These are phyloP conservation scores for Diaporthe vexans DNA, from an alignment of 2,329 filamentous ascomycete genomes.

Conservation along the genomic window DNA sequence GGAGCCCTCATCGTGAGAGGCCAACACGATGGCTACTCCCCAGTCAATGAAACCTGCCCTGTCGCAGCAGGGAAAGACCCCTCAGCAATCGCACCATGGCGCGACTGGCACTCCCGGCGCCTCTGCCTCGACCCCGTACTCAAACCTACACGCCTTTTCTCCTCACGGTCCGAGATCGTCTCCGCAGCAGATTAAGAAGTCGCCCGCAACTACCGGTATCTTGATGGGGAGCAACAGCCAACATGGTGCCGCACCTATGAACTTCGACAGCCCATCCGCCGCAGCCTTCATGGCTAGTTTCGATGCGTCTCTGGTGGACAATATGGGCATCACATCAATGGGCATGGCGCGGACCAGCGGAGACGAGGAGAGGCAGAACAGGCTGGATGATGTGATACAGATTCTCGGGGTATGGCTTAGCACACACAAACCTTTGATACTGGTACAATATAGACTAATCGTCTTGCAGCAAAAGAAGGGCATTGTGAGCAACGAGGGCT, in stretches of 20 bases:
- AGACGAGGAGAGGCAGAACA: conserved; percentile 69
- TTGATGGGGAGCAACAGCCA: conserved; percentile 55
- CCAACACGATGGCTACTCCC: conserved; percentile 61
- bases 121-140: conserved; percentile 79
- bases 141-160: conserved; percentile 66
- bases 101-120: conserved; percentile 73
- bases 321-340: conserved; percentile 62
- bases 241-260: conserved; percentile 51
- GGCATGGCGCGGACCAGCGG: conserved; percentile 56
- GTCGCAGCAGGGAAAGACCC: conserved; percentile 66
- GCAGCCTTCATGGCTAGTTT: conserved; percentile 70
- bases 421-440: conserved; percentile 49
- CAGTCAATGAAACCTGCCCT: conserved; percentile 64
- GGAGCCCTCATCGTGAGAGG: neutral
- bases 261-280: conserved; percentile 75
- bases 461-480: conserved; percentile 62
- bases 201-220: conserved; percentile 67
- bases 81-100: conserved; percentile 60
- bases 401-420: conserved; percentile 61
- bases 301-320: conserved; percentile 65
- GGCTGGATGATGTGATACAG: conserved; percentile 65
- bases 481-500: conserved; percentile 79
- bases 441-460: conserved; percentile 49
- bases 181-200: conserved; percentile 75
- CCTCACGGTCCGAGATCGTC: conserved; percentile 71